These are phyloP conservation scores for Colletotrichum musae DNA, from an alignment of 2,329 filamentous ascomycete genomes.

Conservation along the genomic window DNA sequence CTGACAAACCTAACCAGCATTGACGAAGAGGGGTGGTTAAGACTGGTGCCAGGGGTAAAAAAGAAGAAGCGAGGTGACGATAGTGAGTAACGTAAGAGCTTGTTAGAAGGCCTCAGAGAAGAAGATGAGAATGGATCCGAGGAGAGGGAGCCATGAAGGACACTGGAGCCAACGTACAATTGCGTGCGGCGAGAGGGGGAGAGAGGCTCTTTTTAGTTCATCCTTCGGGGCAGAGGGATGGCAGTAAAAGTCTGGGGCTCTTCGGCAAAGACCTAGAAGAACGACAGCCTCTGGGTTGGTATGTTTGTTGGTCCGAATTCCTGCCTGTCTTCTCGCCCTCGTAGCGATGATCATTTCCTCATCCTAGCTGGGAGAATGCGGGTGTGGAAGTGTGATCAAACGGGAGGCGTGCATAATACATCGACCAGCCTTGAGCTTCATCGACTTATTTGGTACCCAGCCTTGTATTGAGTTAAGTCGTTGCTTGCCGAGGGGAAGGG, in stretches of 20 bases:
- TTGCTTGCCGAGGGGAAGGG: too few relatives aligned
- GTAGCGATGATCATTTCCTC: slow-evolving; percentile 9
- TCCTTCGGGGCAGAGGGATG: slow-evolving; percentile 5
- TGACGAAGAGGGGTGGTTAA: background rate
- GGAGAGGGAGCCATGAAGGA: background rate
- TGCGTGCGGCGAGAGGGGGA: background rate
- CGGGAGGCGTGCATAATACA: background rate
- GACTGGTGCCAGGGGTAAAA: background rate
- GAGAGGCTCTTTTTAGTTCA: slow-evolving; percentile 9
- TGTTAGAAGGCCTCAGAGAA: too few relatives aligned
- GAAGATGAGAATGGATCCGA: background rate
- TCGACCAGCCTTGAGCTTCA: background rate
- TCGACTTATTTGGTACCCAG: too few relatives aligned
- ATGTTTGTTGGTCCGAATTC: slow-evolving; percentile 6
- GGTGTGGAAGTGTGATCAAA: background rate
- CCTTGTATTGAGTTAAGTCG: too few relatives aligned
- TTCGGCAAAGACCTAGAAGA: background rate
- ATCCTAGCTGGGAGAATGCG: background rate
- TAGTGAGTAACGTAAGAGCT: background rate
- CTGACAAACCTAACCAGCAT: too few relatives aligned
- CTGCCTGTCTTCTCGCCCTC: background rate
- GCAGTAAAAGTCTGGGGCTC: background rate
- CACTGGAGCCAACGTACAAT: background rate
- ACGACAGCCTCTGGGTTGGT: slow-evolving; percentile 3
- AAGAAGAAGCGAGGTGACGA: background rate